A percentile compares a stretch with the other conserved stretches of the same genome.
phyloP scores from a whole-genome alignment of 2,329 filamentous ascomycete species.

The Exophiala oligosperma region DNA sequence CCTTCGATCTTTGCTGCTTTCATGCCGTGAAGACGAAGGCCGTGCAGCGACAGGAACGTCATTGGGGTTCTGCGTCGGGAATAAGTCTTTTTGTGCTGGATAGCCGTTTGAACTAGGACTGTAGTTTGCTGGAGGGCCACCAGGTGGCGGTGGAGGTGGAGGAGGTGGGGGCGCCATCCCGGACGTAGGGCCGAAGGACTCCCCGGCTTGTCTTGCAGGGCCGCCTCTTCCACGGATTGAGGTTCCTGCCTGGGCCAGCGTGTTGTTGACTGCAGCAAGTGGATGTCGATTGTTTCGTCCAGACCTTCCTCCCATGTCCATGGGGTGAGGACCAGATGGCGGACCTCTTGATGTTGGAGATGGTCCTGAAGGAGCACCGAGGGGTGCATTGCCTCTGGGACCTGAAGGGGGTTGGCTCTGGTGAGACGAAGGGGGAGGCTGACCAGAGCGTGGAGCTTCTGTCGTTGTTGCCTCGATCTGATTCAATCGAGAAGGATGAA shows the following conservation, averaged over 20 bases:
- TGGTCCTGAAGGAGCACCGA: conserved; percentile 37
- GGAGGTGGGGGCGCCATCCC: conserved; percentile 29
- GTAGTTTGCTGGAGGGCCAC: conserved; percentile 34
- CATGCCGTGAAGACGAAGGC: conserved; percentile 22
- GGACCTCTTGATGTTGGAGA: conserved; percentile 38
- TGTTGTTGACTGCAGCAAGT: conserved; percentile 47
- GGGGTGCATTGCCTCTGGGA: conserved; percentile 37
- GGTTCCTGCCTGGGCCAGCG: conserved; percentile 46
- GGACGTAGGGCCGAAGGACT: conserved; percentile 15
- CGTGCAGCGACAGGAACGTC: conserved; percentile 30
- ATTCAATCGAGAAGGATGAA: conserved; percentile 57
- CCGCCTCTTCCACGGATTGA: conserved; percentile 40
- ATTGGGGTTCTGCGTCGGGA: conserved; percentile 32
- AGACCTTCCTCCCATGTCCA: conserved; percentile 37
- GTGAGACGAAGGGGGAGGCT: conserved; percentile 27
- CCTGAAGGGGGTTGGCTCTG: conserved; percentile 39
- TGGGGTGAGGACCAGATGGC: conserved; percentile 38
- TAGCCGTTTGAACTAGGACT: conserved; percentile 31
- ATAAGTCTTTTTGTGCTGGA: conserved; percentile 35
- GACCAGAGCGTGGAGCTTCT: conserved; percentile 17
- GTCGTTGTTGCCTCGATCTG: conserved; percentile 35
- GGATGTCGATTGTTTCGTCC: conserved; percentile 45
- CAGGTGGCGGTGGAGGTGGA: conserved; percentile 32
- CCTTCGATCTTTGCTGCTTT: conserved; percentile 21
- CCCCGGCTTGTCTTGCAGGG: conserved; percentile 34